Evolutionary conservation across 805 yeast genomes (phyloP).

Genomic region (Teunomyces kruisii): DNA sequence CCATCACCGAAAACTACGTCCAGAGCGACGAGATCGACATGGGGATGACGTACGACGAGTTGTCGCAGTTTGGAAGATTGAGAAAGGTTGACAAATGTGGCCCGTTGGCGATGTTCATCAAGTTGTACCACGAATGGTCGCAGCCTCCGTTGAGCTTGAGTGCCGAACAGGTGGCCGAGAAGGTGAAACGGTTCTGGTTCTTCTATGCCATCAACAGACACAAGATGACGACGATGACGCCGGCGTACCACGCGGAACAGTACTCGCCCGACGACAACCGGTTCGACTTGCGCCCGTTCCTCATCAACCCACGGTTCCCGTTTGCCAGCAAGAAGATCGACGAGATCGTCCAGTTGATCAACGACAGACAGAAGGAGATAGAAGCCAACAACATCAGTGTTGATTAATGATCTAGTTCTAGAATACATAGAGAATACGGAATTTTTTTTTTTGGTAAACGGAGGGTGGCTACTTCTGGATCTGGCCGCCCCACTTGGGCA

Average conservation of each 20-base stretch:
- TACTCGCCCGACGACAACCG: constrained; percentile 98
- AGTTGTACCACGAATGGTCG: constrained; percentile 89
- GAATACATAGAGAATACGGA: no score
- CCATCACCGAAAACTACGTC: constrained; percentile 86
- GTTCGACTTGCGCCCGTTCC: constrained; percentile 93
- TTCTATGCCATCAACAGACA: constrained; percentile 95
- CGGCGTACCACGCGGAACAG: constrained; percentile 96
- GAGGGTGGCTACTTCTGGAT: constrained; percentile 4
- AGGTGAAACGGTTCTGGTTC: constrained; percentile 90
- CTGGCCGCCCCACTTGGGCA: constrained; percentile 37
- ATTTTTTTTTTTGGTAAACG: no score
- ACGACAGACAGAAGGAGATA: constrained; percentile 36
- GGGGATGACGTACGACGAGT: constrained; percentile 97
- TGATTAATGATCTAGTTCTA: no score
- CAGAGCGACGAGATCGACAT: constrained; percentile 96
- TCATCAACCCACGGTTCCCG: constrained; percentile 84
- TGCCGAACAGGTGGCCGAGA: constrained; percentile 83
- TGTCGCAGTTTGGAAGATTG: constrained; percentile 84
- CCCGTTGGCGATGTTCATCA: constrained; percentile 91
- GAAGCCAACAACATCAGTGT: constrained; percentile 39
- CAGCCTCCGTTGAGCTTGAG: constrained; percentile 62
- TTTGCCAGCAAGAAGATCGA: constrained; percentile 92
- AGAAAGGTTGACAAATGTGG: constrained; percentile 95
- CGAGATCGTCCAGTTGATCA: constrained; percentile 60
- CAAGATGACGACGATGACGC: constrained; percentile 96